Evolutionary conservation across 2,329 filamentous ascomycete species (phyloP), one percentile per base, ranked within the genome.

Genomic region (Arthrobotrys sinensis): DNA sequence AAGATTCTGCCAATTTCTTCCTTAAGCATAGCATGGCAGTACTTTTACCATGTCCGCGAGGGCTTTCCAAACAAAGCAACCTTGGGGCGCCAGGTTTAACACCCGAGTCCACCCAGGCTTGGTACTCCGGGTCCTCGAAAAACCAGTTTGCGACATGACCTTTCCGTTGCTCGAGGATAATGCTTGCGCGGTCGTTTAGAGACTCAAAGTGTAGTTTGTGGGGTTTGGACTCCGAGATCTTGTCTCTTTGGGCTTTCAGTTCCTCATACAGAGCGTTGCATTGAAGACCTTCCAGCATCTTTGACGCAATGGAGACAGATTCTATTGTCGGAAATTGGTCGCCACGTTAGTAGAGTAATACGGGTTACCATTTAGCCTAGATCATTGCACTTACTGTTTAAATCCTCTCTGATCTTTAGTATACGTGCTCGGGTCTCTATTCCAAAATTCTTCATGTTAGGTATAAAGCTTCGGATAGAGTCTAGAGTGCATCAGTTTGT

Each of bases 81-180:
- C 16, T 43, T 10, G 40, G 34, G 16, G 16, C 28, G 16, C 57
- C 14, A 12, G 11, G 14, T 19, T 12, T 12, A 8, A 14, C 16
- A 28, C 43, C 46, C 10, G 63, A 3, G 16, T 16, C 19, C 11
- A 3, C 52, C 67, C 67, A 70, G 14, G 32, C 12, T 28, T 24
- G 32, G n/a, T 70, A 70, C 10, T 11, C n/a, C n/a, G 24, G 14
- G n/a, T 63, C 53, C 5, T 52, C 21, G 21, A 70, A 63, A 28
- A 70, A 52, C 67, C 67, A 70, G 12, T 62, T 40, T n/a, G 46
- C 67, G 14, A 62, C 53, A 24, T 60, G 50, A 24, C 52, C 52
- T 28, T 70, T 63, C 5, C 67, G 53, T 10, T 70, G 40, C n/a
- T 63, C 36, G 14, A 70, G 32, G 12, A 70, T 70, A 1, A 24